Base-by-base conservation (phyloP, 176 grass and related monocot genomes). In the Echinochloa phyllopogon region DNA sequence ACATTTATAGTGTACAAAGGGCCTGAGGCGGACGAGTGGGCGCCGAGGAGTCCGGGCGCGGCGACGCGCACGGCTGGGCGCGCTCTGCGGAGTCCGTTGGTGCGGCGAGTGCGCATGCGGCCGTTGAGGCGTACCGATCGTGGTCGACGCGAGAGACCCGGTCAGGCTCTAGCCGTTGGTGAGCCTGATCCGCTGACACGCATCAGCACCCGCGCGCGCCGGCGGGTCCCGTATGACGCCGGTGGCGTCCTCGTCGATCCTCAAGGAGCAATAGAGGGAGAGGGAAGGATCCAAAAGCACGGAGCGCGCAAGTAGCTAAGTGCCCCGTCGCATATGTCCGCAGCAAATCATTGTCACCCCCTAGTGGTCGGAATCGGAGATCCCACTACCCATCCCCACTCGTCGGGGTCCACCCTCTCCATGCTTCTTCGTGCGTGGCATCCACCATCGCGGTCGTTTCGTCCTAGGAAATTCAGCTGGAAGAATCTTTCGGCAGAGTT, bases 231-330 rank as follows among this genome's bases (percentile, higher is more conserved):
- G 29, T 33, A 33, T 73, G 57, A 25, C 18, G 65, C 9, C 72
- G 38, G 88, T 90, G 88, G 79, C 66, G 66, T 81, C 88, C 74
- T 83, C 66, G 36, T 90, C 44, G 84, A 90, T 66, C 79, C 84
- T 78, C 79, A 86, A 86, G 79, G 58, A 73, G 10, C 66, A 15
- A 21, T 44, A 62, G 5, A 8, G 29, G 70, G 7, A 63, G 42
- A n/a, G n/a, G 6, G 55, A 72, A 27, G 14, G 44, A 72, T 72
- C 69, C 44, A 53, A 88, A 55, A 77, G 83, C 47, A 41, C 12
- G 60, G 83, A 77, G 72, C 88, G 29, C 29, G 29, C 29, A 33
- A 33, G 29, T 33, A 33, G 29, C 29, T 33, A 78, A 90, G 83
- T 90, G 88, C 69, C 36, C 49, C 47, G 73, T 82, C 57, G 88